phyloP scores from a whole-genome alignment of 2,329 filamentous ascomycete genomes.

The Exophiala bonariae region DNA sequence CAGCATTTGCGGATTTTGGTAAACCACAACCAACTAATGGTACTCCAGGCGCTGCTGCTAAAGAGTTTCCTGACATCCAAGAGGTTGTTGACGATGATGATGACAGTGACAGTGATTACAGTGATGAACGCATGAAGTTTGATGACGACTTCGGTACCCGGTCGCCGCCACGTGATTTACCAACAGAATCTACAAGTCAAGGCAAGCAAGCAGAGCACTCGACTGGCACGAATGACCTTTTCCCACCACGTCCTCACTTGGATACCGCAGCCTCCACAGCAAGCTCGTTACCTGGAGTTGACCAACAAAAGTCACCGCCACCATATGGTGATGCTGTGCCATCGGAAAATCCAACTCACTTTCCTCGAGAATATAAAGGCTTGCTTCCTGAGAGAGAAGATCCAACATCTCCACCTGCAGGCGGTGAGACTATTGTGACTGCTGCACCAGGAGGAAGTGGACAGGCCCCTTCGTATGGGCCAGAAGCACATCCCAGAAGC shows the following conservation, averaged over 20 bases:
- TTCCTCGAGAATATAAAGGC: conserved; percentile 40
- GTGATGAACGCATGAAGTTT: conserved; percentile 71
- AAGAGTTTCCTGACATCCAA: conserved; percentile 92
- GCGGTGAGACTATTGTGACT: conserved; percentile 31
- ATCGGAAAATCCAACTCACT: conserved; percentile 36
- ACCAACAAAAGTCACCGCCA: conserved; percentile 55
- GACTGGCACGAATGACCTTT: conserved; percentile 6
- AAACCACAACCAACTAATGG: conserved; percentile 39
- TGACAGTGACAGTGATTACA: conserved; percentile 78
- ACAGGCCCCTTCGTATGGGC: conserved; percentile 26
- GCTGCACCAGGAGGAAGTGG: conserved; percentile 12
- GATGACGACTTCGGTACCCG: conserved; percentile 84
- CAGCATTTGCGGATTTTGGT: conserved; percentile 46
- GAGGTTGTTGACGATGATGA: conserved; percentile 68
- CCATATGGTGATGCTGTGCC: conserved; percentile 34
- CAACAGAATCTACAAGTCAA: conserved; percentile 32
- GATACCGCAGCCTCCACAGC: conserved; percentile 36
- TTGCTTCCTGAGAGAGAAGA: conserved; percentile 41
- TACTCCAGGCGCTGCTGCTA: conserved; percentile 38
- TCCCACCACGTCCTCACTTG: conserved; percentile 35
- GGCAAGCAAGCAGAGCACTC: conserved; percentile 39
- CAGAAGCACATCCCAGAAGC: conserved; percentile 26
- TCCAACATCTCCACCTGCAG: conserved; percentile 40
- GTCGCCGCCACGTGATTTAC: conserved; percentile 38
- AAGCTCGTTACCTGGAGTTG: conserved; percentile 49